These are phyloP conservation scores for Boletus coccyginus DNA, from an alignment of 768 basidiomycete genomes.

Conservation along the genomic window DNA sequence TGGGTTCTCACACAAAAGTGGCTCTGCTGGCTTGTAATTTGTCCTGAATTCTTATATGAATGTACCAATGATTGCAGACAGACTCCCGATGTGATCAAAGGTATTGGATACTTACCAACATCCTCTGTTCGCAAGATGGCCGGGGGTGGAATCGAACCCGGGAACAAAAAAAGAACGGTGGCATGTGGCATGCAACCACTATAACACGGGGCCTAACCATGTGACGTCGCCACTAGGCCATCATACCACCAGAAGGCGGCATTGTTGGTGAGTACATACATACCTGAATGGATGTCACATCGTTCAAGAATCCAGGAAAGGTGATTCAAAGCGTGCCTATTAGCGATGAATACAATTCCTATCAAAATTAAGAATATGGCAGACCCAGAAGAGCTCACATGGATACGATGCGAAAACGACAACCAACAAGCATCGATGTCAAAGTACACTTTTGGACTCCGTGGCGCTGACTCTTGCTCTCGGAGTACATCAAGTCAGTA, in stretches of 20 bases:
- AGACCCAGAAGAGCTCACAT: not conserved
- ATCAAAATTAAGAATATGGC: not conserved
- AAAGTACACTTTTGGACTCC: slow-evolving; percentile 13
- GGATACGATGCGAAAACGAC: not conserved
- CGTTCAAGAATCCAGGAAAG: too few relatives aligned
- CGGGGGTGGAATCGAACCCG: not conserved
- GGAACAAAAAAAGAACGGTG: too few relatives aligned
- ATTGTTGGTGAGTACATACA: not conserved
- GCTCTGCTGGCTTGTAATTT: not conserved
- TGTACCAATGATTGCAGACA: not conserved
- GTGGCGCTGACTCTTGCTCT: slow-evolving; percentile 1
- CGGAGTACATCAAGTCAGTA: too few relatives aligned
- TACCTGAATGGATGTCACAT: too few relatives aligned
- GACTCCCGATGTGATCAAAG: not conserved
- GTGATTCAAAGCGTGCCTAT: not conserved
- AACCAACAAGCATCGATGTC: not conserved
- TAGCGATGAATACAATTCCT: not conserved
- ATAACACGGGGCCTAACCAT: too few relatives aligned
- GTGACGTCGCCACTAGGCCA: slow-evolving; percentile 5
- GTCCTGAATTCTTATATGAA: not conserved
- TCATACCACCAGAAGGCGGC: not conserved
- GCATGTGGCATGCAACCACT: too few relatives aligned
- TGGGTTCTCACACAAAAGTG: not conserved
- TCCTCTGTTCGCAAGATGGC: not conserved
- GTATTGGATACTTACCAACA: not conserved